phyloP scores from a whole-genome alignment of 2,329 filamentous ascomycete genomes.

The Dactylellina drechsleri region DNA sequence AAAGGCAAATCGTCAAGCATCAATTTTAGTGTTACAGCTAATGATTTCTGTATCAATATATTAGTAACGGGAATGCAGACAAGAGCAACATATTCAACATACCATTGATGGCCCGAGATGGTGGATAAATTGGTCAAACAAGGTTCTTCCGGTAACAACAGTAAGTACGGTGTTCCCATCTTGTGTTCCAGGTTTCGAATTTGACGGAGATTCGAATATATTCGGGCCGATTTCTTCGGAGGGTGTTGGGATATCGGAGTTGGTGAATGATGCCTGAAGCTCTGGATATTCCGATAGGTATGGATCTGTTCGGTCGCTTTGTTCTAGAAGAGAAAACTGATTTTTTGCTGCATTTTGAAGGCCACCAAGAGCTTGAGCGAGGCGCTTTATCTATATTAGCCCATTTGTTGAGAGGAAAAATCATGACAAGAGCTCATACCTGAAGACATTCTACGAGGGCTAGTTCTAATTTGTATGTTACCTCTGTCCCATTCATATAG shows the following conservation, averaged over 20 bases:
- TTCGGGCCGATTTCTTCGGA: constrained; percentile 10
- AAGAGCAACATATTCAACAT: constrained; percentile 47
- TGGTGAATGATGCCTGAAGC: constrained; percentile 56
- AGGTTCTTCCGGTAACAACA: constrained; percentile 73
- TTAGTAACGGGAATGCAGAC: constrained; percentile 3
- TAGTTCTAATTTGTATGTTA: constrained; percentile 77
- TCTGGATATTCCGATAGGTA: constrained; percentile 58
- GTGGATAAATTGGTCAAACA: constrained; percentile 89
- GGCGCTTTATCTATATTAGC: constrained; percentile 65
- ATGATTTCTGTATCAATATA: constrained; percentile 71
- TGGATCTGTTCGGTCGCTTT: constrained; percentile 61
- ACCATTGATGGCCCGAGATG: constrained; percentile 90
- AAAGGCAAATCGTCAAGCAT: constrained; percentile 90
- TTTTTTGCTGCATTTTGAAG: constrained; percentile 87
- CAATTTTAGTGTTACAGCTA: constrained; percentile 89
- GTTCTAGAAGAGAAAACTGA: constrained; percentile 84
- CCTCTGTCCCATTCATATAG: constrained; percentile 71
- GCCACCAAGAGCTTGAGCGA: constrained; percentile 89
- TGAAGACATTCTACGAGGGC: constrained; percentile 82
- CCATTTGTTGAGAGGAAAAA: too few relatives aligned
- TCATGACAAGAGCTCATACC: constrained; percentile 15
- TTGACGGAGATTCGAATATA: constrained; percentile 14
- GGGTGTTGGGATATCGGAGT: constrained; percentile 10
- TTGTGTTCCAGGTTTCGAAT: constrained; percentile 22
- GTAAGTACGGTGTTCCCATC: constrained; percentile 10